phyloP scores from a whole-genome alignment of 495 filamentous ascomycete species.

The Penicillium lagena region DNA sequence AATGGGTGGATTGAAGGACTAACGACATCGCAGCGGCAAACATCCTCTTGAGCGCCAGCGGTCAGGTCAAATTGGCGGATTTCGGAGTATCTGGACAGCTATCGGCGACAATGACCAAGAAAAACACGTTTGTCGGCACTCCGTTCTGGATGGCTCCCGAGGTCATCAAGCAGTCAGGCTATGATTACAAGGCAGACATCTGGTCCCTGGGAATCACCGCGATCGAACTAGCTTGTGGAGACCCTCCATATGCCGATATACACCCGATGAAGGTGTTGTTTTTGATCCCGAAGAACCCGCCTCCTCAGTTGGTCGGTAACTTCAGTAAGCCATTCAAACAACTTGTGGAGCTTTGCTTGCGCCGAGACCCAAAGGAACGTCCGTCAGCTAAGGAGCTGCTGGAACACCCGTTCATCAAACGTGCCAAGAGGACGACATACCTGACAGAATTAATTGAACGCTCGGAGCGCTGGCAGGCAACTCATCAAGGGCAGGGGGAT shows the following conservation, averaged over 20 bases:
- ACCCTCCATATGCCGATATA: constrained; percentile 93
- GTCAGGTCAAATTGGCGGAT: constrained; percentile 94
- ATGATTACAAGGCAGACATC: constrained; percentile 97
- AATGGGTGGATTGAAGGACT: constrained; percentile 4
- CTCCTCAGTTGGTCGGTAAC: constrained; percentile 74
- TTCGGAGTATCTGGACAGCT: constrained; percentile 96
- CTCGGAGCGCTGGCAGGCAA: constrained; percentile 74
- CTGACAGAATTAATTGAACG: constrained; percentile 91
- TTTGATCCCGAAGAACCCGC: constrained; percentile 90
- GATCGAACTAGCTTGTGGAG: constrained; percentile 85
- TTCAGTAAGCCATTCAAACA: constrained; percentile 92
- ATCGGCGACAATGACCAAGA: constrained; percentile 99
- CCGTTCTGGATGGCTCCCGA: constrained; percentile 99
- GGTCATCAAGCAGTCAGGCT: constrained; percentile 96
- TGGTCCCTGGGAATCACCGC: constrained; percentile 99
- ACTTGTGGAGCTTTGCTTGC: constrained; percentile 81
- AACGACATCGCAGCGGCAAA: constrained; percentile 65
- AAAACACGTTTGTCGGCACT: constrained; percentile 97
- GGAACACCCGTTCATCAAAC: constrained; percentile 81
- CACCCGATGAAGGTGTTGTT: constrained; percentile 99
- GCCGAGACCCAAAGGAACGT: constrained; percentile 80
- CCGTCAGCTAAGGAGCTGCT: constrained; percentile 84
- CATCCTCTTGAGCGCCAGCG: constrained; percentile 76
- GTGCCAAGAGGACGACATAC: constrained; percentile 84
- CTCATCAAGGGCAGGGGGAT: constrained; percentile 42